A percentile compares a stretch with the other conserved stretches of the same genome.
Evolutionary conservation across 495 filamentous ascomycete species (phyloP).

Genomic region (Aspergillus funiculosus): DNA sequence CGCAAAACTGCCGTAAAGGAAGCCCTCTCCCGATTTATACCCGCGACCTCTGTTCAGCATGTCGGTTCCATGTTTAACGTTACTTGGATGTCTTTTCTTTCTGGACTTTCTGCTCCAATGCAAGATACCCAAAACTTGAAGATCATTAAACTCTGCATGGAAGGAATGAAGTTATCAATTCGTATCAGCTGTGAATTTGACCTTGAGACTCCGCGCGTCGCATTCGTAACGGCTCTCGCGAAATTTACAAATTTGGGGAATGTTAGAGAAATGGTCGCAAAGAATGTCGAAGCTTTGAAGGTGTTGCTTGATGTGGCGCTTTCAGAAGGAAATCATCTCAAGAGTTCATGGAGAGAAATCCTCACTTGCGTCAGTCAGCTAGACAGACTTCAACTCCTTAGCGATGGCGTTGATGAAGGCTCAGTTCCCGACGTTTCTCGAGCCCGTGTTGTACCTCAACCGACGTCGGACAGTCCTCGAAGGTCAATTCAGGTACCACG

Average conservation of each 20-base stretch:
- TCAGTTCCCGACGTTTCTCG: slow-evolving; percentile 89
- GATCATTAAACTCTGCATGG: slow-evolving; percentile 84
- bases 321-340: slow-evolving; percentile 83
- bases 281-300: slow-evolving; percentile 93
- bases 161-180: slow-evolving; percentile 89
- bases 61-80: slow-evolving; percentile 98
- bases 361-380: slow-evolving; percentile 94
- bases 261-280: slow-evolving; percentile 87
- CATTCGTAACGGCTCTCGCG: slow-evolving; percentile 89
- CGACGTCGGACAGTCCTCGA: slow-evolving; percentile 44
- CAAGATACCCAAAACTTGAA: slow-evolving; percentile 89
- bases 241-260: slow-evolving; percentile 96
- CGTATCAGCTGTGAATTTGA: slow-evolving; percentile 91
- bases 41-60: slow-evolving; percentile 87
- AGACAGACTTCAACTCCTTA: slow-evolving; percentile 92
- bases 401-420: slow-evolving; percentile 86
- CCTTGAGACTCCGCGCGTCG: slow-evolving; percentile 79
- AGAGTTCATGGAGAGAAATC: slow-evolving; percentile 89
- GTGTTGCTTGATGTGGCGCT: slow-evolving; percentile 84
- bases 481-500: slow-evolving; percentile 61
- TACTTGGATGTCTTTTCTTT: slow-evolving; percentile 98
- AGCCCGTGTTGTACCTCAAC: slow-evolving; percentile 60
- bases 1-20: slow-evolving; percentile 65
- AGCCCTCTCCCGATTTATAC: slow-evolving; percentile 71
- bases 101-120: slow-evolving; percentile 81